Evolutionary conservation across 2,329 filamentous ascomycete genomes (phyloP).

Genomic region (Coniella lustricola): DNA sequence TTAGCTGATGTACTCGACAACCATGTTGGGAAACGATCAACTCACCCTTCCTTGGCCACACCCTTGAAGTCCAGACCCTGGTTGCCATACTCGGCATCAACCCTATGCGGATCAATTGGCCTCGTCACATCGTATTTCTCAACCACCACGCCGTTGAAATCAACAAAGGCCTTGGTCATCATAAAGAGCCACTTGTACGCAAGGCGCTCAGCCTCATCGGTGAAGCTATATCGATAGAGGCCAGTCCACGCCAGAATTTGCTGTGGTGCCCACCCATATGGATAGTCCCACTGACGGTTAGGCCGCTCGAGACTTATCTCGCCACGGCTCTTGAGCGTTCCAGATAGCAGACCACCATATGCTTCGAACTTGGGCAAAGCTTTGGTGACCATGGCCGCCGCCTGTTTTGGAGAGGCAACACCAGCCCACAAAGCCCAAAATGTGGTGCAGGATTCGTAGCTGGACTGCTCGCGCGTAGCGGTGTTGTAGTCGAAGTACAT

Average conservation of each 20-base stretch:
- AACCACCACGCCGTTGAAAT: slow-evolving; percentile 96
- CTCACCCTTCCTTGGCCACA: slow-evolving; percentile 90
- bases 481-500: slow-evolving; percentile 99
- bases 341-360: slow-evolving; percentile 79
- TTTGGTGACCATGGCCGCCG: slow-evolving; percentile 70
- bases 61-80: slow-evolving; percentile 94
- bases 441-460: slow-evolving; percentile 86
- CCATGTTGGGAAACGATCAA: slow-evolving; percentile 20
- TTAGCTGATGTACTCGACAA: slow-evolving; percentile 21
- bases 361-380: slow-evolving; percentile 84
- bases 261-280: slow-evolving; percentile 96
- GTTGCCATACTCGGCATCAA: slow-evolving; percentile 96
- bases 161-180: slow-evolving; percentile 97
- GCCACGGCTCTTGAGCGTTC: slow-evolving; percentile 84
- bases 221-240: slow-evolving; percentile 83
- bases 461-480: slow-evolving; percentile 67
- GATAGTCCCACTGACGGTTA: slow-evolving; percentile 97
- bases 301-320: slow-evolving; percentile 71
- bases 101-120: slow-evolving; percentile 81
- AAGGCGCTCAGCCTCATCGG: slow-evolving; percentile 79
- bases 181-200: slow-evolving; percentile 97
- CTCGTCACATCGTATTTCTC: slow-evolving; percentile 98
- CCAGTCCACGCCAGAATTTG: slow-evolving; percentile 98
- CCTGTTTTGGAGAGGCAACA: slow-evolving; percentile 76
- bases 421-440: slow-evolving; percentile 98